Conservation (phyloP, 805 yeast genomes). For the Monosporozyma servazzii region DNA sequence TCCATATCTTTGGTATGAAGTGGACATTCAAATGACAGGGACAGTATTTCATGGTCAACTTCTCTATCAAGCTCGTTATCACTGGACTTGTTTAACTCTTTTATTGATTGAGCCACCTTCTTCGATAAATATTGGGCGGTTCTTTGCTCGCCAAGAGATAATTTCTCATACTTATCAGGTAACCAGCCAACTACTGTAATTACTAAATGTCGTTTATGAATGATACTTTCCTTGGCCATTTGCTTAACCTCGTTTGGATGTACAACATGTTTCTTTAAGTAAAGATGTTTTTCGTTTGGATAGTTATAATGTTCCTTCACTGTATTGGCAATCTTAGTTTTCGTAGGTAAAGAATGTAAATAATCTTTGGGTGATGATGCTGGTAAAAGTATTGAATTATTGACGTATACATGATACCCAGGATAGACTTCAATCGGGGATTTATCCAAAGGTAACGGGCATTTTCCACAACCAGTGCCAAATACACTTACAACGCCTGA, state of each 20-base stretch:
- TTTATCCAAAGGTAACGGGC: conserved; percentile 21
- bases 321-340: conserved; percentile 30
- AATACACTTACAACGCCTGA: conserved; percentile 22
- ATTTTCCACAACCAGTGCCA: conserved; percentile 23
- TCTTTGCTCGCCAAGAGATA: conserved; percentile 21
- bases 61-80: neutral
- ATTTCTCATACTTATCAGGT: conserved; percentile 27
- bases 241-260: neutral
- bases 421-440: conserved; percentile 16
- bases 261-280: conserved; percentile 19
- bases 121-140: conserved; percentile 23
- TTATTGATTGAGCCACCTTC: conserved; percentile 24
- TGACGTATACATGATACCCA: conserved; percentile 17
- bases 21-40: conserved; percentile 31
- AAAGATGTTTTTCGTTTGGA: conserved; percentile 31
- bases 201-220: conserved; percentile 21
- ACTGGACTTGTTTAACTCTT: conserved; percentile 16
- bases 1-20: conserved; percentile 20
- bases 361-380: conserved; percentile 17
- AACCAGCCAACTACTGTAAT: conserved; percentile 27
- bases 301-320: conserved; percentile 32
- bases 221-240: neutral
- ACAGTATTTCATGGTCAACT: conserved; percentile 10
- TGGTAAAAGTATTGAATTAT: conserved; percentile 27
- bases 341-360: conserved; percentile 27